Evolutionary conservation across 257 asterid genomes (phyloP).

Genomic region (Solanum raphanifolium): DNA sequence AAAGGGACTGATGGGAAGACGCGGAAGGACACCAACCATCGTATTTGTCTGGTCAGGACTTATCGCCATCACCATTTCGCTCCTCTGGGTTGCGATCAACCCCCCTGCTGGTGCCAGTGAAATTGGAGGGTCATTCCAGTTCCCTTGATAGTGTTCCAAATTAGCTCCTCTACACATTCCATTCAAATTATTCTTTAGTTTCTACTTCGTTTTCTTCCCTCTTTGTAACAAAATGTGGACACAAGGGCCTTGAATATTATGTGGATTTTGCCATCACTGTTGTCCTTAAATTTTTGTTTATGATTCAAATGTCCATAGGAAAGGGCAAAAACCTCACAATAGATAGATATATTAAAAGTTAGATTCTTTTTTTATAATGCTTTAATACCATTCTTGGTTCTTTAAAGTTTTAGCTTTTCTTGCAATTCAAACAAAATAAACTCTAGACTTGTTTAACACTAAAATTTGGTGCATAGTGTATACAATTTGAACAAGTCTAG

Average conservation of each 20-base stretch:
- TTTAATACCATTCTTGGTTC: not conserved
- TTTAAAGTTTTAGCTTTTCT: not conserved
- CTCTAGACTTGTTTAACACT: not conserved
- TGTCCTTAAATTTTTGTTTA: not conserved
- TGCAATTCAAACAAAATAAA: not conserved
- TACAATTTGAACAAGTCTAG: not conserved
- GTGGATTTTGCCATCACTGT: not conserved
- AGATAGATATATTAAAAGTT: not conserved
- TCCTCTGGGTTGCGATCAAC: slow-evolving; percentile 69
- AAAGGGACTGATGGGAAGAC: slow-evolving; percentile 72
- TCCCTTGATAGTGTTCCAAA: slow-evolving; percentile 35
- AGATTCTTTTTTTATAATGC: not conserved
- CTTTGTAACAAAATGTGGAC: not conserved
- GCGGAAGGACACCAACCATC: slow-evolving; percentile 79
- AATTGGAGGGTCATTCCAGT: slow-evolving; percentile 84
- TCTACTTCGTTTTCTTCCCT: not conserved
- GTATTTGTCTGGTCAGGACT: slow-evolving; percentile 88
- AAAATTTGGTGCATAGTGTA: not conserved
- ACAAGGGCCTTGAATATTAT: not conserved
- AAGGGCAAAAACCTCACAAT: not conserved
- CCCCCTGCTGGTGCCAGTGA: slow-evolving; percentile 46
- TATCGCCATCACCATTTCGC: slow-evolving; percentile 68
- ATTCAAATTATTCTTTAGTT: not conserved
- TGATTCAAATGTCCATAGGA: not conserved
- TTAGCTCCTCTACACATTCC: not conserved